Conservation (phyloP, 1,284 basidiomycete species). For the Laetiporus sulphureus region DNA sequence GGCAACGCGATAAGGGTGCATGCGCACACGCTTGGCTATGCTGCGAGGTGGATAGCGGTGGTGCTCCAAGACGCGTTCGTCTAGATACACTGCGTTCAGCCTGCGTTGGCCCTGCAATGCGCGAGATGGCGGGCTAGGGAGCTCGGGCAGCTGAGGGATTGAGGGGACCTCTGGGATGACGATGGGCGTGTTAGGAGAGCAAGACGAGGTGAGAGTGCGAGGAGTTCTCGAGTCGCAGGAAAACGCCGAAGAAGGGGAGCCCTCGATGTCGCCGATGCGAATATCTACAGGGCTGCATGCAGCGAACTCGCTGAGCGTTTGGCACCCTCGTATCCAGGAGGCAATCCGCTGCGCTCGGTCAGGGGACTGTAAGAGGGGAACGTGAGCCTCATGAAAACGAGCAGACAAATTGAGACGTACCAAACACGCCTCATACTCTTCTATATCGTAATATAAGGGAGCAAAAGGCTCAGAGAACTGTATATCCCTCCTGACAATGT, state of each 20-base stretch:
- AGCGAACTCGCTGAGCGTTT: too few species aligned
- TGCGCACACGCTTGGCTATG: slow-evolving; percentile 37
- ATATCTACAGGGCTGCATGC: too few species aligned
- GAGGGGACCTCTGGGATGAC: slow-evolving; percentile 24
- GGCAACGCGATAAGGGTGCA: slow-evolving; percentile 46
- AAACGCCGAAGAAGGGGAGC: slow-evolving; percentile 14
- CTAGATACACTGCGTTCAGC: slow-evolving; percentile 32
- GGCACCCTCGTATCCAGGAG: too few species aligned
- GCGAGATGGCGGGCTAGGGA: slow-evolving; percentile 8
- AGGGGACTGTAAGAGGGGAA: too few species aligned
- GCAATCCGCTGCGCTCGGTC: too few species aligned
- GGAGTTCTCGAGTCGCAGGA: slow-evolving; percentile 13
- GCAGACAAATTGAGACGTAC: too few species aligned
- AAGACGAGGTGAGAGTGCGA: slow-evolving; percentile 25
- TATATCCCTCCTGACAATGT: too few species aligned
- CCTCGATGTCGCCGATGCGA: too few species aligned
- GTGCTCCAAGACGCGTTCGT: slow-evolving; percentile 36
- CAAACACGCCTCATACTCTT: too few species aligned
- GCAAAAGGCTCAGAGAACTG: too few species aligned
- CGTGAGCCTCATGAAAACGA: too few species aligned
- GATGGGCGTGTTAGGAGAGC: slow-evolving; percentile 45
- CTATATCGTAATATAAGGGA: too few species aligned
- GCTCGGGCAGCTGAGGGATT: slow-evolving; percentile 4
- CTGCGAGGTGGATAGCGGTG: slow-evolving; percentile 29
- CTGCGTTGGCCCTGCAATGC: slow-evolving; percentile 17